Evolutionary conservation across 2,329 filamentous ascomycete species (phyloP).

Genomic region (Chrysoporthe deuterocubensis): DNA sequence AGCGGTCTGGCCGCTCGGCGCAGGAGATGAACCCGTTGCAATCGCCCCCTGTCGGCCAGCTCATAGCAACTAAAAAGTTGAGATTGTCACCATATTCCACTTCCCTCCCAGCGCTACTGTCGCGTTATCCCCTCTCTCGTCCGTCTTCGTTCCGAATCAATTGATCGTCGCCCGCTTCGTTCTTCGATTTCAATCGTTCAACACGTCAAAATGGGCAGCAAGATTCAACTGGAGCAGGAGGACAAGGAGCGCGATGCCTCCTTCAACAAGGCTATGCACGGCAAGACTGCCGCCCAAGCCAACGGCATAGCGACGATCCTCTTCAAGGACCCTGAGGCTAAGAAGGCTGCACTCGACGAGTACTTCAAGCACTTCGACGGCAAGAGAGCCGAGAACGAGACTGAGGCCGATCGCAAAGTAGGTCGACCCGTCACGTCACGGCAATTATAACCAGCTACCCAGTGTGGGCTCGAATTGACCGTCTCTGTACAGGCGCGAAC

Average conservation of each 20-base stretch:
- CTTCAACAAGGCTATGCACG: constrained; percentile 90
- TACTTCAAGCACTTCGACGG: constrained; percentile 91
- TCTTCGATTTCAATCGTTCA: constrained; percentile 15
- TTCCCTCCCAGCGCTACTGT: background rate
- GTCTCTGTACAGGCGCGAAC: constrained; percentile 64
- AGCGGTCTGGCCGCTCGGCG: constrained; percentile 12
- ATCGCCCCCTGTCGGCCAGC: constrained; percentile 22
- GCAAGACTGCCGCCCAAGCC: constrained; percentile 67
- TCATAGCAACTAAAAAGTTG: constrained; percentile 24
- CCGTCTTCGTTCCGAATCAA: constrained; percentile 15
- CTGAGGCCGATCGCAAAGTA: constrained; percentile 79
- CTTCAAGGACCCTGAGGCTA: constrained; percentile 68
- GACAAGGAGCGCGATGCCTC: constrained; percentile 84
- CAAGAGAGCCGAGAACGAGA: constrained; percentile 76
- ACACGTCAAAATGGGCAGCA: constrained; percentile 27
- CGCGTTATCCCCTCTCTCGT: constrained; percentile 7
- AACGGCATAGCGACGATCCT: constrained; percentile 81
- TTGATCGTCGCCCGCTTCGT: constrained; percentile 1
- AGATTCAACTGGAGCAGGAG: constrained; percentile 70
- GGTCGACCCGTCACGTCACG: constrained; percentile 34
- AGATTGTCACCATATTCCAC: constrained; percentile 24
- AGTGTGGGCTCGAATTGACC: constrained; percentile 28
- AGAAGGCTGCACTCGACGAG: constrained; percentile 71
- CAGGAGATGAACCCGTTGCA: background rate
- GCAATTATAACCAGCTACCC: background rate